Conservation (phyloP, 106 monocot species). For the Iris macrosiphon region DNA sequence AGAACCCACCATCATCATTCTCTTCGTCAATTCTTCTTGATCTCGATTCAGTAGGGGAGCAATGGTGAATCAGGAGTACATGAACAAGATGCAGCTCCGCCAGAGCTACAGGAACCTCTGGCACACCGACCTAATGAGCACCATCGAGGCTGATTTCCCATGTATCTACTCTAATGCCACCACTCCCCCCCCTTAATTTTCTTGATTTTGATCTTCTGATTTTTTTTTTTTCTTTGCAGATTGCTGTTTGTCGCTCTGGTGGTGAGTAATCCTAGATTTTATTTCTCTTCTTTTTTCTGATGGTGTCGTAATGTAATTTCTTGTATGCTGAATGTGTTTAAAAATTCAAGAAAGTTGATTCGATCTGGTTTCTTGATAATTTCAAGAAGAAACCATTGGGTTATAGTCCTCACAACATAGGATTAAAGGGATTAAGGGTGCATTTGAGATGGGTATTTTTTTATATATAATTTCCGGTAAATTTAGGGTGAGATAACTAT, state of each 20-base stretch:
- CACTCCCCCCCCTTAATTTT: neutral
- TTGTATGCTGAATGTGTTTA: slow-evolving; percentile 10
- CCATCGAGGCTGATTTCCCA: slow-evolving; percentile 47
- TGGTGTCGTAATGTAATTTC: no score
- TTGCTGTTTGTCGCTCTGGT: slow-evolving; percentile 45
- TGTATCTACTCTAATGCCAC: slow-evolving; percentile 17
- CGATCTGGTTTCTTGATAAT: neutral
- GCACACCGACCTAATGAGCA: slow-evolving; percentile 23
- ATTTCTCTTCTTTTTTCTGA: neutral
- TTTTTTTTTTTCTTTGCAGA: slow-evolving; percentile 17
- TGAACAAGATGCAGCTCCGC: slow-evolving; percentile 34
- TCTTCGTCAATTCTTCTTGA: neutral
- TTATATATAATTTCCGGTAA: no score
- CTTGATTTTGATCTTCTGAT: neutral
- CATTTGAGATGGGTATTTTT: no score
- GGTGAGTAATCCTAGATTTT: slow-evolving; percentile 22
- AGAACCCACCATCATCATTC: no score
- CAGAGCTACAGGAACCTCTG: slow-evolving; percentile 31
- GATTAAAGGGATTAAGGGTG: no score
- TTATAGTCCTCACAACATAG: no score
- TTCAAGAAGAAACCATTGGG: no score
- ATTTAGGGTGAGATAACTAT: no score
- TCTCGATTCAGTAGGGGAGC: no score
- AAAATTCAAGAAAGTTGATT: neutral
- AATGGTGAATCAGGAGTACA: slow-evolving; percentile 20